Evolutionary conservation across 2,329 filamentous ascomycete genomes (phyloP).

Genomic region (Talaromyces islandicus): DNA sequence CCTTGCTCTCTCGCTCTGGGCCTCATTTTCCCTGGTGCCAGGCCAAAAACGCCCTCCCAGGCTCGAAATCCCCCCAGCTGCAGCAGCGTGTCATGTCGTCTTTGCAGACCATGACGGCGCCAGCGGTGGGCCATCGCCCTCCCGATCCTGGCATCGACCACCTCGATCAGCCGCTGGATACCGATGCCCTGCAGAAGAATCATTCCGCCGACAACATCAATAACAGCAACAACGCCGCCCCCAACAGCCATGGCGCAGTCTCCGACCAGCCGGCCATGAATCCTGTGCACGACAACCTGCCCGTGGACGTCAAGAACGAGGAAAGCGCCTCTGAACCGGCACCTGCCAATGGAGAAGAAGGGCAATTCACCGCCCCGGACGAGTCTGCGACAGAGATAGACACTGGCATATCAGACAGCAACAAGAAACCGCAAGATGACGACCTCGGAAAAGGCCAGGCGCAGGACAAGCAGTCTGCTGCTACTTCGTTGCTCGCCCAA

Average conservation of each 20-base stretch:
- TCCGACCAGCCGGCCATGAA: neutral
- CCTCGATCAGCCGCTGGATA: slow-evolving; percentile 20
- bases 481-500: slow-evolving; percentile 37
- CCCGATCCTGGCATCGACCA: slow-evolving; percentile 30
- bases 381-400: neutral
- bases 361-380: neutral
- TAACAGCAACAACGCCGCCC: no score
- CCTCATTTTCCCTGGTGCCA: slow-evolving; percentile 14
- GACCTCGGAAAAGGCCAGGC: slow-evolving; percentile 22
- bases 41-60: slow-evolving; percentile 1
- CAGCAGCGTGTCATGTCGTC: slow-evolving; percentile 38
- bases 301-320: slow-evolving; percentile 2
- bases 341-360: neutral
- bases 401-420: neutral
- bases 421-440: slow-evolving; percentile 19
- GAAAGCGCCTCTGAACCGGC: neutral
- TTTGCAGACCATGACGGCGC: slow-evolving; percentile 43
- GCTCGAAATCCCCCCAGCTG: slow-evolving; percentile 13
- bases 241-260: neutral
- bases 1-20: slow-evolving; percentile 16
- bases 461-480: slow-evolving; percentile 33
- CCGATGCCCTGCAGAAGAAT: neutral
- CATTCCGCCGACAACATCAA: neutral
- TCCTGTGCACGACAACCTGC: neutral
- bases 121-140: slow-evolving; percentile 41